Evolutionary conservation across 768 basidiomycete genomes (phyloP), one percentile per base, ranked within the genome.

Genomic region (Suillus discolor): DNA sequence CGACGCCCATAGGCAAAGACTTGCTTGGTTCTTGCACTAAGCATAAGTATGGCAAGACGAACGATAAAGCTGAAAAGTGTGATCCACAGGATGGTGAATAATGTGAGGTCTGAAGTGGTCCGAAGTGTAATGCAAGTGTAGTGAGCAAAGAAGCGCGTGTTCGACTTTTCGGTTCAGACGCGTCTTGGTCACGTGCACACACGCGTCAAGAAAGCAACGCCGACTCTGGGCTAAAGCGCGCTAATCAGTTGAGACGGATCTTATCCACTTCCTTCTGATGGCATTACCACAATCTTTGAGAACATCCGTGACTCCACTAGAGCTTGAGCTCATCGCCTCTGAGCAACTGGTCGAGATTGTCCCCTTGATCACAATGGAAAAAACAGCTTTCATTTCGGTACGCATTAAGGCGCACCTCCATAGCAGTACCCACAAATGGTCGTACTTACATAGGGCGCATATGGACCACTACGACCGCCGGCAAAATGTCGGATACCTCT

Each of bases 381-480:
- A 84, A 69, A 95, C 95, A 31, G 89, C 95, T 38, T 91, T 98
- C 73, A 93, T 98, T 67, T 94, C 95, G 77, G 96, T 55, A 42
- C n/a, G 38, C 51, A 18, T 61, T 25, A 20, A 55, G 64, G 60
- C 15, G 62, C 23, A 62, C 18, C 25, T 59, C 55, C 41, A 36
- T 23, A 34, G 34, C 13, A 25, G 23, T 62, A n/a, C 25, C 54
- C 20, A 23, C 34, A 39, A 23, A 38, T 34, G 49, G 60, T 20
- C 28, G 36, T 49, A 23, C 20, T 44, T 11, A 34, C 47, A 44
- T 9, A 97, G 95, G 96, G 94, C 62, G 89, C 90, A 62, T 97
- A 94, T 71, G 97, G 97, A 3, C 97, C 97, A 23, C 86, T 99
- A 62, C 83, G 90, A 7, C 96, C 97, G 1, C 97, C 97, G 6